Base-by-base conservation (phyloP, 2,329 filamentous ascomycete species). In the Zymoseptoria ardabiliae region DNA sequence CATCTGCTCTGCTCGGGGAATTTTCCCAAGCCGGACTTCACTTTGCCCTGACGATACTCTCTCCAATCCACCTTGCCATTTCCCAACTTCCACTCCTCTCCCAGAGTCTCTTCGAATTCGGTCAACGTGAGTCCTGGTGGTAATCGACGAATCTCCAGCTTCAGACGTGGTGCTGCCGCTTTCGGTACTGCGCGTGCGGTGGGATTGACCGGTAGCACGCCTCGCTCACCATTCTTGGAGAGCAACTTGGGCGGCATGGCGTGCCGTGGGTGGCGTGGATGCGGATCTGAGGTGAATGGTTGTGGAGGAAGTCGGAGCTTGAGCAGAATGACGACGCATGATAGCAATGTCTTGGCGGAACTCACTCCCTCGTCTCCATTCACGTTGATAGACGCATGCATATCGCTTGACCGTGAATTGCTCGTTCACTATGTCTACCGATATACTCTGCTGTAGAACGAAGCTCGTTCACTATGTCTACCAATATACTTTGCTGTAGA, bases 41-140 rank as follows among this genome's bases (percentile, higher is more conserved):
- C 80, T 72, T 96, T 96, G 65, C 87, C 87, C 58, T 81, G 76
- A 59, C 82, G 82, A 72, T 84, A 99, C 54, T 82, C 82, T 65
- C 89, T 80, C 90, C 90, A 97, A 72, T 96, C 92, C 11, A 95
- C 85, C 71, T 87, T 94, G 30, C 90, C 91, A 53, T 82, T 83
- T n/a, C 89, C 89, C 3, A 82, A 69, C 69, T 86, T 89, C 93
- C 93, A 97, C 54, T 91, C 87, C 1, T 86, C 81, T 3, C 91
- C 92, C 11, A 97, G 73, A 8, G 85, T 81, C 13, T 77, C 74
- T 68, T 86, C 79, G 63, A 95, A 93, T 69, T 99, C 94, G 0
- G 81, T 75, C 69, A 90, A 83, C 0, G 89, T 95, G 72, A 99
- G 80, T 8, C 88, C 90, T 1, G 94, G 92, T 9, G 94, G 90